Evolutionary conservation across 176 grass and related monocot genomes (phyloP), one percentile per base, ranked within the genome.

Genomic region (Zizania latifolia): DNA sequence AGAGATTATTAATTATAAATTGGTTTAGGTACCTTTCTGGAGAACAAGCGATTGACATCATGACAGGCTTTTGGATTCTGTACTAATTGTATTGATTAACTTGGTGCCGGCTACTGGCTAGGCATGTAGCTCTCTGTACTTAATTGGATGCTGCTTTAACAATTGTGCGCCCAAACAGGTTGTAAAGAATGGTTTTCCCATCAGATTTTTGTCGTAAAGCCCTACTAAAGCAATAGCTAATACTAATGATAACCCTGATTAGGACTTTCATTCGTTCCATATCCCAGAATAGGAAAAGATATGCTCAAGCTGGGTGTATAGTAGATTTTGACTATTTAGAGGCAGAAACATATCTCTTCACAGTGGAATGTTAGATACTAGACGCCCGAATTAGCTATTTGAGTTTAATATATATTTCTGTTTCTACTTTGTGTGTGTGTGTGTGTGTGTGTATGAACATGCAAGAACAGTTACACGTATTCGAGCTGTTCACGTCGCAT

Each of bases 111-210:
- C 23, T 31, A 68, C 24, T 58, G 21, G n/a, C 34, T 19, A 59
- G 40, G 10, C 40, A 58, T 45, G 83, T 31, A 33, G 11, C 12
- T 26, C 1, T 6, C 53, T 24, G 33, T 54, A 24, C 17, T 23
- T 82, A 46, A 44, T 44, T 21, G 22, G 11, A 17, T 55, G 4
- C 19, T 45, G 33, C 36, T 45, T 78, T 81, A 76, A 53, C 26
- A 72, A 29, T 3, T 48, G 38, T 75, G 87, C 54, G 44, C 60
- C 67, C 72, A 51, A 40, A 75, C 54, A 75, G 33, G 58, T 68
- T 82, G 83, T 82, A 79, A 86, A 89, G 61, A 69, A 82, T 45
- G 30, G 24, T 16, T 38, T n/a, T 50, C 65, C 46, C 33, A 22
- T n/a, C n/a, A 65, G 67, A 89, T 78, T 79, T 48, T 40, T 48